Base-by-base conservation (phyloP, 768 basidiomycete species). In the Boletus sp. region DNA sequence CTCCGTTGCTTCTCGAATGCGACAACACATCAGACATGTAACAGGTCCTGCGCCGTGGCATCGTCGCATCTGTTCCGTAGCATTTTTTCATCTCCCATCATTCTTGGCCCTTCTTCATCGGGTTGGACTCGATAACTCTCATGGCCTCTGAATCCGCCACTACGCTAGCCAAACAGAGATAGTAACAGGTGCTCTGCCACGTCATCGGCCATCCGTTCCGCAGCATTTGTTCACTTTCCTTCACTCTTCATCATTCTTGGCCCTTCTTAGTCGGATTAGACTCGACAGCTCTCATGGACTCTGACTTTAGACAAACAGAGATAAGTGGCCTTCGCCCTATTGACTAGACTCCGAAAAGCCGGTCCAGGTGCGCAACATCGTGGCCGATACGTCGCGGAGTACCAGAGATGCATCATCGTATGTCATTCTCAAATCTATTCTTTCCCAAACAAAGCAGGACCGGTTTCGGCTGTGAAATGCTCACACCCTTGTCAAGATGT, bases 401-500 rank as follows among this genome's bases (percentile, higher is more conserved):
- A 12, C 18, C 14, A 52, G 37, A 30, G 14, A 7, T 37, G 35
- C 29, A 17, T 20, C 18, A 28, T 41, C 32, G 35, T 36, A 44
- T 52, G 48, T 52, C 44, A 42, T 42, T 10, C 30, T 12, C 9
- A 49, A 28, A 42, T 30, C 37, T 30, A 33, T 48, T 47, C 36
- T 54, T 50, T 44, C 36, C 58, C 51, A 47, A 50, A 44, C 49
- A 17, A 24, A 48, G 14, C 33, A n/a, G n/a, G n/a, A n/a, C 50
- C 36, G n/a, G 49, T 46, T 44, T 55, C 52, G 55, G 67, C 28
- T 56, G n/a, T 60, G 24, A 45, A 14, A 45, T 18, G n/a, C 52
- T 55, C 60, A 47, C 65, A 55, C 63, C 40, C 54, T 33, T 58
- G 54, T 54, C 52, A 55, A 18, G 24, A 53, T 52, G 40, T 48